phyloP scores from a whole-genome alignment of 2,329 filamentous ascomycete species.

The Fusarium mundagurra region DNA sequence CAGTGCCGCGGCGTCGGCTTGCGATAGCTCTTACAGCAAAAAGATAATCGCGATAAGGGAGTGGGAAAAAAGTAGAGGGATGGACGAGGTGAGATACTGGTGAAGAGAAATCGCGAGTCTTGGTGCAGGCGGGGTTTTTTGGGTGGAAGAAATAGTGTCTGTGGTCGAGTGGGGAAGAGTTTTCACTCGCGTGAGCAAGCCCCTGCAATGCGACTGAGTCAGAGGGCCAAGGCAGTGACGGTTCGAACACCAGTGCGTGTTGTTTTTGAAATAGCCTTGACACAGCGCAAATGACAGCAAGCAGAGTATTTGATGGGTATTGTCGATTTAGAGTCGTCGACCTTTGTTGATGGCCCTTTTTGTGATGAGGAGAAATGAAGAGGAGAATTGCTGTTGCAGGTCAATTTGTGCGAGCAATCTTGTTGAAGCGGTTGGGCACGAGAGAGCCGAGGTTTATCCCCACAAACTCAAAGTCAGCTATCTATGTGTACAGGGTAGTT shows the following conservation, averaged over 20 bases:
- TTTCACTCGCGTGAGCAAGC: constrained; percentile 15
- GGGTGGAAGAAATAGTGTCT: constrained; percentile 10
- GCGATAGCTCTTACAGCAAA: not conserved
- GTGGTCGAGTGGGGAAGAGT: constrained; percentile 48
- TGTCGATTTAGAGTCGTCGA: not conserved
- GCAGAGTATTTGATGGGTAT: not conserved
- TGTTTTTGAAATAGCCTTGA: constrained; percentile 16
- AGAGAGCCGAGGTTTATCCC: constrained; percentile 1
- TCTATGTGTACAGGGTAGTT: not conserved
- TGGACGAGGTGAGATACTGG: constrained; percentile 34
- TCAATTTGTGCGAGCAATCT: not conserved
- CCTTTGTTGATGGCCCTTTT: not conserved
- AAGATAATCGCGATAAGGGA: constrained; percentile 33
- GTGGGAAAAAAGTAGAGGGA: not conserved
- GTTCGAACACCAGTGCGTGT: constrained; percentile 40
- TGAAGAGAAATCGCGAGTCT: constrained; percentile 37
- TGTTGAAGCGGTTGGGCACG: not conserved
- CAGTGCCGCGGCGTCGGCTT: not conserved
- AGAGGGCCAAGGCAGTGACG: constrained; percentile 32
- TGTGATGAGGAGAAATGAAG: not conserved
- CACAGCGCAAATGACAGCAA: fast-evolving
- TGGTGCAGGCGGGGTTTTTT: constrained; percentile 38
- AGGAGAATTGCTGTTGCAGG: not conserved
- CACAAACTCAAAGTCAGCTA: not conserved
- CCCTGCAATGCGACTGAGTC: constrained; percentile 29